Evolutionary conservation across 768 basidiomycete genomes (phyloP).

Genomic region (Tulasnella sp.): DNA sequence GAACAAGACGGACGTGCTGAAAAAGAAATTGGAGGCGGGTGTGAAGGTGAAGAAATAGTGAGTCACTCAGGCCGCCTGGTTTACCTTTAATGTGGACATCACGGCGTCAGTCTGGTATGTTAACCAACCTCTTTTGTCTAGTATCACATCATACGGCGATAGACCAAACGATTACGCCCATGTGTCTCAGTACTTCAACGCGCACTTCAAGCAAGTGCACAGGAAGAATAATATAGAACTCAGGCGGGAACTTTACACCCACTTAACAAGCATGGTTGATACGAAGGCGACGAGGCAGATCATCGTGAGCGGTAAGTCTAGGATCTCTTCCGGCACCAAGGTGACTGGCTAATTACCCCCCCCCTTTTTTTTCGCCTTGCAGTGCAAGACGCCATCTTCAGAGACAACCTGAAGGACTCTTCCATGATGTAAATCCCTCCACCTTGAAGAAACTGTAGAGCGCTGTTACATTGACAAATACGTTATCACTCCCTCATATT

Average conservation of each 20-base stretch:
- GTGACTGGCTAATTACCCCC: not conserved
- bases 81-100: not conserved
- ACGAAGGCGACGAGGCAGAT: constrained; percentile 4
- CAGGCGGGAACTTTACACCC: constrained; percentile 13
- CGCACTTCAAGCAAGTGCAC: constrained; percentile 17
- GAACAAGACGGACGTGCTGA: constrained; percentile 19
- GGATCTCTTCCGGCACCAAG: not conserved
- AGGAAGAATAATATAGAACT: constrained; percentile 16
- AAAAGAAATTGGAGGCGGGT: constrained; percentile 16
- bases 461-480: too few relatives aligned
- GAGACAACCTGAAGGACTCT: constrained; percentile 11
- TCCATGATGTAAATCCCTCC: constrained; percentile 7
- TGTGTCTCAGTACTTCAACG: constrained; percentile 15
- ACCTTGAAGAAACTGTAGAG: too few relatives aligned
- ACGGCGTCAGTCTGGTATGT: not conserved
- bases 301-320: constrained; percentile 4
- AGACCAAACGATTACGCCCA: constrained; percentile 17
- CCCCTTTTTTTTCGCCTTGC: not conserved
- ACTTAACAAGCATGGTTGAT: constrained; percentile 11
- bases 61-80: not conserved
- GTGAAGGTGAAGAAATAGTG: constrained; percentile 18
- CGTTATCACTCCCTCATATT: too few relatives aligned
- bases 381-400: constrained; percentile 15
- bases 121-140: not conserved
- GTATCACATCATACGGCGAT: constrained; percentile 17